A percentile compares a stretch with the other conserved stretches of the same genome.
Conservation (phyloP, 306 rosid genomes). For the Prunus davidiana region DNA sequence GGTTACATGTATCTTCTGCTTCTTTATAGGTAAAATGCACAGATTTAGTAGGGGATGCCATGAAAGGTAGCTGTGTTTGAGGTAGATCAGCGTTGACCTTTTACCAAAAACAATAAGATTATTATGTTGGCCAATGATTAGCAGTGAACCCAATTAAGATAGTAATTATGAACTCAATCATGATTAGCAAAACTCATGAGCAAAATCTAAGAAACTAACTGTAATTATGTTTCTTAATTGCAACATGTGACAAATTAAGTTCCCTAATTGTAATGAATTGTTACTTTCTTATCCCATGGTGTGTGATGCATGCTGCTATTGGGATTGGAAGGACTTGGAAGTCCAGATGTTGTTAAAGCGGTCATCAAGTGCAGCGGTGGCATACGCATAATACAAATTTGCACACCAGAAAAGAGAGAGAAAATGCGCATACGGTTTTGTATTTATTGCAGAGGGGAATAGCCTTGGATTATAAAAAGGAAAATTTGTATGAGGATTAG, state of each 20-base stretch:
- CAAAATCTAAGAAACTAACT: background rate
- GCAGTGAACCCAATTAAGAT: constrained; percentile 32
- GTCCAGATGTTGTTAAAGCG: constrained; percentile 1
- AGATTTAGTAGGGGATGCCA: constrained; percentile 24
- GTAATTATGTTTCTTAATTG: background rate
- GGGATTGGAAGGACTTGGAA: constrained; percentile 5
- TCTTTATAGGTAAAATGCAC: background rate
- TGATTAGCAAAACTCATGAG: constrained; percentile 1
- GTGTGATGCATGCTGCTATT: constrained; percentile 5
- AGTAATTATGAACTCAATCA: constrained; percentile 5
- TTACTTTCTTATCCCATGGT: background rate
- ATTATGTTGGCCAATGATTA: constrained; percentile 32
- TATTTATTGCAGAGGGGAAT: constrained; percentile 5
- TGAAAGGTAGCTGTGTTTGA: constrained; percentile 9
- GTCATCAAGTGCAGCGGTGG: constrained; percentile 22
- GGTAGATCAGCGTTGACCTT: constrained; percentile 29
- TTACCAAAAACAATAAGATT: constrained; percentile 24
- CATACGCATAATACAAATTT: constrained; percentile 16
- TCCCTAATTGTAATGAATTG: background rate
- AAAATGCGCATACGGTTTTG: constrained; percentile 11
- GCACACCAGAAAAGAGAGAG: constrained; percentile 13
- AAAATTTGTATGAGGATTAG: no score
- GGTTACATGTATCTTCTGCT: background rate
- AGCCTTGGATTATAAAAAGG: constrained; percentile 7
- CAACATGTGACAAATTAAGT: background rate